Base-by-base conservation (phyloP, 768 basidiomycete species). In the Boletales sp. region DNA sequence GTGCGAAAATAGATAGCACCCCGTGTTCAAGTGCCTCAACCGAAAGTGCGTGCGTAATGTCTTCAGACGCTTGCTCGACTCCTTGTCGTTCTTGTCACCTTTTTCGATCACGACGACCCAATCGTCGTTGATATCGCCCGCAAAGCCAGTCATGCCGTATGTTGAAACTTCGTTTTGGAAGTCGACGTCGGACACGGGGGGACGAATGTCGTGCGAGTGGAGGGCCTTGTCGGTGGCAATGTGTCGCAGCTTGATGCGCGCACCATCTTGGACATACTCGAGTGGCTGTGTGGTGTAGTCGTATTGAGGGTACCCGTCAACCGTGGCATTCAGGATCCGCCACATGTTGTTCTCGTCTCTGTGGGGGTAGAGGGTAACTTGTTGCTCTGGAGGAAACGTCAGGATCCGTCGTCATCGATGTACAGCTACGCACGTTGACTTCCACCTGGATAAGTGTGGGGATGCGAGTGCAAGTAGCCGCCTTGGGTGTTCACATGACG, bases 131-230 rank as follows among this genome's bases (percentile, higher is more conserved):
- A 84, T 79, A 61, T 97, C 95, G 13, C 95, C 95, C 0, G 68
- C 71, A 65, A 87, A 97, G 0, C 87, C 89, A 0, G 84, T 71
- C 76, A 89, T 83, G 2, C 96, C 96, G 62, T 99, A 99, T 0
- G 76, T 92, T 2, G 93, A 94, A 1, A 98, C 94, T 66, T 99
- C 96, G 63, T 98, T 95, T 73, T 99, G 96, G 75, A 97, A 99
- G 60, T 99, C 96, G 41, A 97, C 95, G 41, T 99, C 96, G 31
- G 90, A 92, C 13, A 99, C 84, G 15, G 94, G 93, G 5, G 96
- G 93, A 19, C 96, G 87, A 57, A 87, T 71, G 58, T 98, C 96
- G 70, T 99, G 96, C 41, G 91, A 93, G 74, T 99, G 96, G 4
- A 99, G 80, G 51, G 84, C 80, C 64, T 91, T 95, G 55, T 87